Evolutionary conservation across 441 rosid species (phyloP).

Genomic region (Croton setiger): DNA sequence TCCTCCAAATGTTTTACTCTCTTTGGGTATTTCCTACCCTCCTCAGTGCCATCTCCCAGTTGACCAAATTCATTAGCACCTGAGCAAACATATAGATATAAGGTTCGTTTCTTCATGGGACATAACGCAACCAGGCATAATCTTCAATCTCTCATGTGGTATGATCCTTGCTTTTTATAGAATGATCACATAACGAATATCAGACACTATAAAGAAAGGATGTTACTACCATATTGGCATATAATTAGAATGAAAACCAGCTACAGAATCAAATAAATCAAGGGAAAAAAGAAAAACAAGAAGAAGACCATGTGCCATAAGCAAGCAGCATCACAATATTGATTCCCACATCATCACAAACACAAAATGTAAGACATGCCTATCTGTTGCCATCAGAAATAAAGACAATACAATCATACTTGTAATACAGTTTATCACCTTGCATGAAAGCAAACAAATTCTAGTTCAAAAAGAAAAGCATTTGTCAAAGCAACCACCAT

Average conservation of each 20-base stretch:
- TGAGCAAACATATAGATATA: constrained; percentile 24
- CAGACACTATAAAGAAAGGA: not conserved
- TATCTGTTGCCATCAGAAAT: no score
- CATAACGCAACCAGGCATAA: not conserved
- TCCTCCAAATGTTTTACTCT: constrained; percentile 75
- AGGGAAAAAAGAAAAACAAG: no score
- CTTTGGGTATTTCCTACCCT: constrained; percentile 64
- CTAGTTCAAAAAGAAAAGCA: not conserved
- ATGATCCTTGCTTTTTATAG: not conserved
- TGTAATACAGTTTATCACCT: not conserved
- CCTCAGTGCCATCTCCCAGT: constrained; percentile 96
- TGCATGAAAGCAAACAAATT: not conserved
- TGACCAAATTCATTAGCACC: constrained; percentile 96
- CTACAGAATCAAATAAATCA: no score
- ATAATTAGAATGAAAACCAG: no score
- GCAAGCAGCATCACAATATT: no score
- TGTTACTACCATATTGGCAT: not conserved
- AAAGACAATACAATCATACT: not conserved
- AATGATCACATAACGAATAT: not conserved
- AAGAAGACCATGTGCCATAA: no score
- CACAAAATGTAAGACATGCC: no score
- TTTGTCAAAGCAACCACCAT: not conserved
- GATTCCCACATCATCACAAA: no score
- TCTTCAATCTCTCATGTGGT: not conserved
- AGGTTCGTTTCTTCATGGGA: constrained; percentile 3